Percentiles rank a stretch among this genome's conserved stretches.
These are phyloP conservation scores for Neoboletus magnificus DNA, from an alignment of 768 basidiomycete genomes.

Conservation along the genomic window DNA sequence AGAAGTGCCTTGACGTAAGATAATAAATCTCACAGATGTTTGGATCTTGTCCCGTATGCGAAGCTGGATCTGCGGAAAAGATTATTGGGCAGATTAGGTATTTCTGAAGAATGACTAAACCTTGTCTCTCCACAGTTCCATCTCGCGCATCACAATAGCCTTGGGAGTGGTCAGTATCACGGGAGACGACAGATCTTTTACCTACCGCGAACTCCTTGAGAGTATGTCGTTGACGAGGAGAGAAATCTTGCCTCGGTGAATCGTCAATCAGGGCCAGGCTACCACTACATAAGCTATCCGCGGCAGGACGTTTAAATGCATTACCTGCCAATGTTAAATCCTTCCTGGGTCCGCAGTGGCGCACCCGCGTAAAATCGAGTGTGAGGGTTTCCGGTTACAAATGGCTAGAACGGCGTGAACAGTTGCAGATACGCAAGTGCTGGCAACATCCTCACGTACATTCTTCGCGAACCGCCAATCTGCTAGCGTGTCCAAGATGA, in stretches of 20 bases:
- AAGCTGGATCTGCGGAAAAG: slow-evolving; percentile 65
- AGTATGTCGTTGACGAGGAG: slow-evolving; percentile 84
- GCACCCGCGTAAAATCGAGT: slow-evolving; percentile 92
- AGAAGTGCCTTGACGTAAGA: not conserved
- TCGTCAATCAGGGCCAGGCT: slow-evolving; percentile 86
- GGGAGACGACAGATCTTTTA: not conserved
- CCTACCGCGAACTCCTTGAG: slow-evolving; percentile 86
- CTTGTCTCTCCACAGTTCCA: slow-evolving; percentile 96
- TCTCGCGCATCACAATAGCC: slow-evolving; percentile 90
- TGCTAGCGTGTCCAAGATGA: slow-evolving; percentile 69
- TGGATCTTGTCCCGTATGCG: slow-evolving; percentile 90
- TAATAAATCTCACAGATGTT: slow-evolving; percentile 57
- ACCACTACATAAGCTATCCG: slow-evolving; percentile 3
- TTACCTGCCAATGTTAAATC: slow-evolving; percentile 84
- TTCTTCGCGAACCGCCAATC: slow-evolving; percentile 91
- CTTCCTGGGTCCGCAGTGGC: slow-evolving; percentile 84
- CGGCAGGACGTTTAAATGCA: slow-evolving; percentile 19
- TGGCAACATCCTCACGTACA: slow-evolving; percentile 41
- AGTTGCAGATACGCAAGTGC: not conserved
- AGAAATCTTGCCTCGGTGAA: slow-evolving; percentile 77
- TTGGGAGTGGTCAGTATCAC: slow-evolving; percentile 16
- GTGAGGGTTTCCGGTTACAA: slow-evolving; percentile 61
- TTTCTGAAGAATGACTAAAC: slow-evolving; percentile 32
- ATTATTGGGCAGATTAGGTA: not conserved
- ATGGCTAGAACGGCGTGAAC: slow-evolving; percentile 46